A percentile compares a stretch with the other conserved stretches of the same genome.
Evolutionary conservation across 2,329 filamentous ascomycete genomes (phyloP).

Genomic region (Delphinella strobiligena): DNA sequence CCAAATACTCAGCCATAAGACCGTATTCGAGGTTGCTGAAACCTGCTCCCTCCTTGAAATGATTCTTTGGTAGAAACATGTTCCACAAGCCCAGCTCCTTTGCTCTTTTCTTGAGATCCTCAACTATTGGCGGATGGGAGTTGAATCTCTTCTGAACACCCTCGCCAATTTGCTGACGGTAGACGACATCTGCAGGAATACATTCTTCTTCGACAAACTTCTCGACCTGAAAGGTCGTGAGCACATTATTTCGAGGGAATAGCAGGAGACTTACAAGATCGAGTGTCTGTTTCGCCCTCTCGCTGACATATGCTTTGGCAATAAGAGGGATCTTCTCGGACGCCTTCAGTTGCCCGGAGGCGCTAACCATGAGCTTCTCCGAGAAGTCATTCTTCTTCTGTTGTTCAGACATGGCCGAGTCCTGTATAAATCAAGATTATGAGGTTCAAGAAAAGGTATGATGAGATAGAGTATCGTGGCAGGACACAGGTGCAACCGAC

Average conservation of each 20-base stretch:
- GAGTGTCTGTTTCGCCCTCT: slow-evolving; percentile 69
- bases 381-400: slow-evolving; percentile 23
- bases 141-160: slow-evolving; percentile 64
- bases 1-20: slow-evolving; percentile 91
- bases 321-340: slow-evolving; percentile 47
- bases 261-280: slow-evolving; percentile 46
- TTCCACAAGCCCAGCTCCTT: slow-evolving; percentile 86
- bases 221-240: slow-evolving; percentile 49
- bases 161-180: slow-evolving; percentile 65
- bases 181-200: slow-evolving; percentile 62
- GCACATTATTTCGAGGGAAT: not conserved
- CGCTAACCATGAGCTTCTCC: slow-evolving; percentile 19
- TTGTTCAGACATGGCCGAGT: slow-evolving; percentile 20
- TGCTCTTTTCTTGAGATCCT: slow-evolving; percentile 80
- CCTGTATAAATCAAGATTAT: not conserved
- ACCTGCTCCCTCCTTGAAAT: slow-evolving; percentile 90
- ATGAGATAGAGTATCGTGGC: too few relatives aligned
- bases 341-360: slow-evolving; percentile 29
- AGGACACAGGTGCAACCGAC: too few relatives aligned
- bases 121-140: slow-evolving; percentile 66
- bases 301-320: slow-evolving; percentile 58
- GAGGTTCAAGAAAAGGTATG: too few relatives aligned
- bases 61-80: slow-evolving; percentile 89
- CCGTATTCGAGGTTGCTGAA: slow-evolving; percentile 96
- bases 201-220: slow-evolving; percentile 96